phyloP scores from a whole-genome alignment of 2,329 filamentous ascomycete genomes.

The Diaporthe vaccinii region DNA sequence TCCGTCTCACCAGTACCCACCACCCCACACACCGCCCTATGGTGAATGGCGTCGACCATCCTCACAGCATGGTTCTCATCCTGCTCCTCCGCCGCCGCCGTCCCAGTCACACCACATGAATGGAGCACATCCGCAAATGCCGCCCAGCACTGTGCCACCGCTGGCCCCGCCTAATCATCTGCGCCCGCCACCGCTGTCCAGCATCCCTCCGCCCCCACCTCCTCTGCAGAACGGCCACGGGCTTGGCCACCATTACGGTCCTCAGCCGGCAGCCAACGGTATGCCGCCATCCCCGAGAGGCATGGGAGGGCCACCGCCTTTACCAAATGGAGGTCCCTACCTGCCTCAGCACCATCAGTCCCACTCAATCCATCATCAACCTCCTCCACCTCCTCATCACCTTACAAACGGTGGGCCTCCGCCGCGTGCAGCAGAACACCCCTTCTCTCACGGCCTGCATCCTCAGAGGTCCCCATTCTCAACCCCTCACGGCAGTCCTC shows the following conservation, averaged over 20 bases:
- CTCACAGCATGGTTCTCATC: conserved; percentile 61
- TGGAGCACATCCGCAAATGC: conserved; percentile 41
- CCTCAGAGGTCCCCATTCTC: conserved; percentile 54
- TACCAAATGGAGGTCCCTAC: conserved; percentile 58
- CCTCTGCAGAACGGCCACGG: conserved; percentile 58
- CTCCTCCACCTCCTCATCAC: conserved; percentile 50
- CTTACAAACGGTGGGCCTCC: conserved; percentile 55
- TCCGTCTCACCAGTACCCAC: conserved; percentile 54
- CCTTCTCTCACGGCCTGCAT: conserved; percentile 55
- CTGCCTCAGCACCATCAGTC: conserved; percentile 51
- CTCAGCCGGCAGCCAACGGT: conserved; percentile 57
- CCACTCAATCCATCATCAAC: conserved; percentile 40
- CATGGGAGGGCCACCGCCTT: conserved; percentile 56
- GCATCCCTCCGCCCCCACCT: conserved; percentile 56
- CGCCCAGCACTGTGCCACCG: conserved; percentile 44
- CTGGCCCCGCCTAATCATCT: conserved; percentile 54
- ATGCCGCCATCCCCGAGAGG: conserved; percentile 64
- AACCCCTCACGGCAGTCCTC: conserved; percentile 61
- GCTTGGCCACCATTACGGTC: conserved; percentile 43
- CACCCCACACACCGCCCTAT: conserved; percentile 54
- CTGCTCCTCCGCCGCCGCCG: conserved; percentile 47
- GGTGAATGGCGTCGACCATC: conserved; percentile 66
- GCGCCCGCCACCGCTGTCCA: conserved; percentile 62
- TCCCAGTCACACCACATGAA: conserved; percentile 42
- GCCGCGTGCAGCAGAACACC: conserved; percentile 59